Base-by-base conservation (phyloP, 257 asterid genomes). In the Datura wrightii region DNA sequence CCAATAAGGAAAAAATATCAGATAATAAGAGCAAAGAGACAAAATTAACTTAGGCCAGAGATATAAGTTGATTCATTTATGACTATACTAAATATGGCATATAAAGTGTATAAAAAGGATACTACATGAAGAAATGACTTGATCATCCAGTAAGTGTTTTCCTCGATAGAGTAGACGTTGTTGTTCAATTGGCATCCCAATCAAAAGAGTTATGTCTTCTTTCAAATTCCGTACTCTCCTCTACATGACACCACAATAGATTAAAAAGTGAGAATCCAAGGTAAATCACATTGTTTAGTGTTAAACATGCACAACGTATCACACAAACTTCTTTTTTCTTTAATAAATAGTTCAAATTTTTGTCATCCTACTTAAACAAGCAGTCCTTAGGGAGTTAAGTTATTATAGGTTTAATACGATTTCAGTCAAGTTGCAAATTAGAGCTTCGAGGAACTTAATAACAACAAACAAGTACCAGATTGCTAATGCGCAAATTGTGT, bases 121-220 rank as follows among this genome's bases (percentile, higher is more conserved):
- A 80, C 56, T 16, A 4, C 42, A 39, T 39, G 42, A 39, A 39
- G 44, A 80, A 9, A 80, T 70, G 13, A 55, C 55, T 31, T 80
- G 71, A 80, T 80, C 55, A 80, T 80, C 70, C 70, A 36, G 14
- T 13, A 56, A 39, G 18, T 56, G 10, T 18, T 37, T 80, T 56
- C 84, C 84, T 7, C 84, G 14, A 58, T 39, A 80, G 2, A 80
- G 58, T 8, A 80, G 39, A 18, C 84, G 74, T 0, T 80, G 84
- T 80, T 39, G 84, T 59, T 80, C 84, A 1, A 34, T 36, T 4
- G 58, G 48, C 10, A 59, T 58, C 60, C 72, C 56, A 58, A 39
- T 41, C 56, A 80, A 48, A 16, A 48, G 15, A 39, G 74, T n/a
- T 55, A 80, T 37, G 6, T 58, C 39, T n/a, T 59, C 84, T 54